Evolutionary conservation across 2,329 filamentous ascomycete genomes (phyloP), one percentile per base, ranked within the genome.

Genomic region (Neopestalotiopsis sp.): DNA sequence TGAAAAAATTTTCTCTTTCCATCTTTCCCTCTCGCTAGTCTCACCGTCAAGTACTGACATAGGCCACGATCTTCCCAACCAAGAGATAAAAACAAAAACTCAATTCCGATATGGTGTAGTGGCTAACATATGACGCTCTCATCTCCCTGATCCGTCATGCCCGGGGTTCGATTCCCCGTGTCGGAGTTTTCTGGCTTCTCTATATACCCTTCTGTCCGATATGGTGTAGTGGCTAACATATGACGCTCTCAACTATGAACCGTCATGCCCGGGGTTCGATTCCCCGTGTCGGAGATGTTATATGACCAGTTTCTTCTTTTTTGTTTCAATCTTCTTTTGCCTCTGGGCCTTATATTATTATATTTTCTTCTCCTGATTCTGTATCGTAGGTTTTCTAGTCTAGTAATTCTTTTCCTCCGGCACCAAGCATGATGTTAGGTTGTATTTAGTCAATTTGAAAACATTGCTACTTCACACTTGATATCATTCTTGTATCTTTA

Each of bases 151-250:
- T 58, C 74, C 74, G 74, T 73, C 70, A 72, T 74, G 74, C 74
- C 71, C 73, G 73, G 73, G 74, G 74, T 75, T 75, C 73, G 73
- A 75, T 74, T 75, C 74, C 74, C 73, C 73, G 74, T 70, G 71
- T 74, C 73, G 73, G 73, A 75, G 72, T n/a, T 52, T 49, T 52
- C 45, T 52, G 14, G n/a, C 20, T 52, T 10, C 34, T 38, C 45
- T 20, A 3, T 6, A n/a, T 52, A 52, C 9, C 42, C 12, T 13
- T 45, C 17, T 45, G 42, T 52, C 45, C 45, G 45, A 52, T 52
- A 52, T 52, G 45, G 45, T 52, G 45, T 52, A 52, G 45, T 52
- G 45, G 45, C 45, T 52, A 52, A 52, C 45, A 52, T 52, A 52
- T 52, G 45, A 52, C 45, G 45, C 45, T 52, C 45, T 52, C 45